These are phyloP conservation scores for Cyclanthera cordifolia DNA, from an alignment of 306 rosid species.

Conservation along the genomic window DNA sequence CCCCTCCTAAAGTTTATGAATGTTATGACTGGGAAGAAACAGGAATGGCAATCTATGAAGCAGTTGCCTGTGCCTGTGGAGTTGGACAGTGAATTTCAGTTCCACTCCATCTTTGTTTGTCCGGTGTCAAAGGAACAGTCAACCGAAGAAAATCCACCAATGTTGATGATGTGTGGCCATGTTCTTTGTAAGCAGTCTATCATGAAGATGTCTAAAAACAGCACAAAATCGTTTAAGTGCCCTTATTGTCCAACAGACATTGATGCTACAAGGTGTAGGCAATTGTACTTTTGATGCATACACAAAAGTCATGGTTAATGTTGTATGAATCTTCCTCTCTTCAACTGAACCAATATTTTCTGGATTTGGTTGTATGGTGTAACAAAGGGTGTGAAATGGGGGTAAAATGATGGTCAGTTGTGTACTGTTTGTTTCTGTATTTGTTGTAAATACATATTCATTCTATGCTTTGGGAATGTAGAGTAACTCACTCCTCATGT, in stretches of 20 bases:
- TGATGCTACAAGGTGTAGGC: conserved; percentile 45
- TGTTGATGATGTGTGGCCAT: conserved; percentile 85
- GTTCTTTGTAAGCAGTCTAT: conserved; percentile 92
- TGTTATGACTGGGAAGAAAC: conserved; percentile 79
- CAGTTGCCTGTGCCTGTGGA: conserved; percentile 78
- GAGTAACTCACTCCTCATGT: neutral
- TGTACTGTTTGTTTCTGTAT: conserved; percentile 19
- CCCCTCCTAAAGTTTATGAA: conserved; percentile 63
- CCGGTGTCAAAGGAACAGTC: conserved; percentile 94
- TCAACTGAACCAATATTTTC: conserved; percentile 28
- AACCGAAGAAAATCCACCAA: conserved; percentile 77
- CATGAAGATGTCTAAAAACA: conserved; percentile 79
- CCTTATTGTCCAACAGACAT: conserved; percentile 74
- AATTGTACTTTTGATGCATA: conserved; percentile 40
- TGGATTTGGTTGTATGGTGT: conserved; percentile 22
- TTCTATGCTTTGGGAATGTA: conserved; percentile 22
- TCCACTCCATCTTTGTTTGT: conserved; percentile 87
- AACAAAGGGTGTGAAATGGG: conserved; percentile 20
- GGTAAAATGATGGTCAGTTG: conserved; percentile 20
- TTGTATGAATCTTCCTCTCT: conserved; percentile 21
- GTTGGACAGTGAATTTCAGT: conserved; percentile 65
- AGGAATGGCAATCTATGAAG: conserved; percentile 79
- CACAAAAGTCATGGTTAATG: conserved; percentile 9
- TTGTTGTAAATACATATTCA: conserved; percentile 55
- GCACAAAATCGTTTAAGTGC: conserved; percentile 66